Conservation (phyloP, 2,329 filamentous ascomycete species). For the Penicillium polonicum region DNA sequence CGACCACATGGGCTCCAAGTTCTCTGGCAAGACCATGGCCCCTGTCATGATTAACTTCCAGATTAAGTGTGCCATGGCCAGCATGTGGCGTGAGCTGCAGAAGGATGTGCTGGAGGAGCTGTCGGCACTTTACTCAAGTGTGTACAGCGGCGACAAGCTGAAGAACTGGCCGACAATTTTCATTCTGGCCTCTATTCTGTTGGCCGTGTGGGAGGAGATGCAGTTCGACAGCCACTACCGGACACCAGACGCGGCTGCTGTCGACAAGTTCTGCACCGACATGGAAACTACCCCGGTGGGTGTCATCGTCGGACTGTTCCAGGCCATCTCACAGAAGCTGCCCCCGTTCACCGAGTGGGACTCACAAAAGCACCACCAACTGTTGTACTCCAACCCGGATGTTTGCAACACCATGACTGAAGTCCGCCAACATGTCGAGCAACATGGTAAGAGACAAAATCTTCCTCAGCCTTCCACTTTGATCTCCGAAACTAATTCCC, state of each 20-base stretch:
- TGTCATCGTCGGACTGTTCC: constrained; percentile 94
- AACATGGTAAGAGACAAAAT: constrained; percentile 70
- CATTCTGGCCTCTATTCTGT: constrained; percentile 88
- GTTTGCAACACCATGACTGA: constrained; percentile 97
- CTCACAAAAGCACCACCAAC: constrained; percentile 81
- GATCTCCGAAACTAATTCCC: constrained; percentile 40
- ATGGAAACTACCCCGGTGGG: constrained; percentile 97
- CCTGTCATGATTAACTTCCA: constrained; percentile 99
- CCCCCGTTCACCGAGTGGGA: constrained; percentile 94
- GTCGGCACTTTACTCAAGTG: constrained; percentile 89
- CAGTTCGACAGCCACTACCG: constrained; percentile 98
- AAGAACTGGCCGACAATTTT: constrained; percentile 99
- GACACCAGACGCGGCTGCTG: constrained; percentile 76
- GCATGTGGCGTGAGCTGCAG: constrained; percentile 97
- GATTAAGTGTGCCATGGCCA: constrained; percentile 94
- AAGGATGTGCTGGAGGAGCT: constrained; percentile 95
- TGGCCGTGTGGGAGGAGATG: constrained; percentile 98
- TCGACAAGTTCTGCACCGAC: constrained; percentile 92
- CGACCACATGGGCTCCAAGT: constrained; percentile 80
- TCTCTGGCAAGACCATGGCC: constrained; percentile 83
- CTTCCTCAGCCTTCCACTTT: neutral
- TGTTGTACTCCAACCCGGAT: constrained; percentile 85
- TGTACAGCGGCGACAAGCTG: constrained; percentile 94
- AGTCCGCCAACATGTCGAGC: constrained; percentile 85
- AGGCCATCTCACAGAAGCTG: constrained; percentile 95